These are phyloP conservation scores for Phytopythium vexans DNA, from an alignment of 352 stramenopile genomes.

Conservation along the genomic window DNA sequence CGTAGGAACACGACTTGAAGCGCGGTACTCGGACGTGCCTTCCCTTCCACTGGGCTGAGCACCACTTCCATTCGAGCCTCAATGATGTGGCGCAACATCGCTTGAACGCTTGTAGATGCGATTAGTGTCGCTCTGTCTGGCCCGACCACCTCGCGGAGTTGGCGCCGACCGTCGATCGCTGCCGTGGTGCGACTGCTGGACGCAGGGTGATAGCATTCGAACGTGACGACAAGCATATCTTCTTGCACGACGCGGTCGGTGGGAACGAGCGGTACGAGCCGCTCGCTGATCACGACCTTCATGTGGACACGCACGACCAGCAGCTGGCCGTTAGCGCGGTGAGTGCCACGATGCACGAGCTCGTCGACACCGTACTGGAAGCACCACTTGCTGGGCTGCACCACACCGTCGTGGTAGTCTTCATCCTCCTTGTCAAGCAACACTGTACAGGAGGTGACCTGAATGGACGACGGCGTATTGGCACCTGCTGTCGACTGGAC, in stretches of 20 bases:
- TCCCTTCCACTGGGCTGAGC: constrained; percentile 1
- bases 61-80: constrained; percentile 31
- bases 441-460: neutral
- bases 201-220: constrained; percentile 56
- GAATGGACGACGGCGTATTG: constrained; percentile 33
- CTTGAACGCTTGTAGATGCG: constrained; percentile 24
- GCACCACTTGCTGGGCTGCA: constrained; percentile 8
- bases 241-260: constrained; percentile 43
- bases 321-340: constrained; percentile 51
- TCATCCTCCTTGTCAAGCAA: constrained; percentile 30
- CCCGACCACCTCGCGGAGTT: constrained; percentile 64
- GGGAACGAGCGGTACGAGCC: constrained; percentile 23
- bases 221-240: constrained; percentile 54
- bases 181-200: constrained; percentile 25
- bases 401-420: neutral
- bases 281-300: constrained; percentile 34
- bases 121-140: constrained; percentile 49
- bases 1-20: constrained; percentile 43
- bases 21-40: neutral
- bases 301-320: constrained; percentile 55
- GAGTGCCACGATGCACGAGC: constrained; percentile 53
- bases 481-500: too few species aligned
- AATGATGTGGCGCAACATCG: constrained; percentile 57
- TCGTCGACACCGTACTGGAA: constrained; percentile 60
- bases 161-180: constrained; percentile 29